Evolutionary conservation across 2,329 filamentous ascomycete species (phyloP), one percentile per base, ranked within the genome.

Genomic region (Aspergillus sp.): DNA sequence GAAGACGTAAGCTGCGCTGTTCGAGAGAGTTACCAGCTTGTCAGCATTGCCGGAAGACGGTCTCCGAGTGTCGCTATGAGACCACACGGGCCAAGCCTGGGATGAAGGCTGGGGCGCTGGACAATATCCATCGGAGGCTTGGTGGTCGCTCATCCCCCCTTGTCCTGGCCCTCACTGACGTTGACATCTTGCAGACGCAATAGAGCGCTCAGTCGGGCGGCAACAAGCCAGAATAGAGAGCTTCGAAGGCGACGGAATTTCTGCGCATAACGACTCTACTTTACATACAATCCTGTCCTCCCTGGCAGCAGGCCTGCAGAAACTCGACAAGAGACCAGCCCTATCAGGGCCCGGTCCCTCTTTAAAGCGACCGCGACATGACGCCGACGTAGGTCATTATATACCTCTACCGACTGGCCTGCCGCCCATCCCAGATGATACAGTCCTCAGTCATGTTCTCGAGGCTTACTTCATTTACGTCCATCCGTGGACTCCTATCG

Each of bases 401-500:
- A 3, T 11, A 46, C 12, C 24, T 19, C 3, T 21, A 15, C 6
- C 52, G n/a, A 51, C 11, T 33, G 45, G 17, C 23, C n/a, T 35
- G 17, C 44, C 55, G 52, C 24, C 53, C 19, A 3, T 57, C 37
- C 45, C 57, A 5, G 49, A 49, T 8, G 54, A 68, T 9, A 15
- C 65, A 2, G 57, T 73, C 4, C 62, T 63, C 6, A 56, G 71
- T 4, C 66, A 69, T 5, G 68, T 75, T 12, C 64, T 78, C 1
- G 66, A 78, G 4, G 69, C 70, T 4, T 74, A 78, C 56, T 78
- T 78, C 56, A 62, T 64, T 6, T 54, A 68, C n/a, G 69, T 77
- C 5, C 76, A 79, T 40, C 76, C 76, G 8, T 79, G 75, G 72
- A 75, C 76, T 7, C 74, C 74, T 1, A 74, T 77, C 14, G 52